phyloP scores from a whole-genome alignment of 192 early-diverging fungal genomes.

The Pecoramyces ruminantium region DNA sequence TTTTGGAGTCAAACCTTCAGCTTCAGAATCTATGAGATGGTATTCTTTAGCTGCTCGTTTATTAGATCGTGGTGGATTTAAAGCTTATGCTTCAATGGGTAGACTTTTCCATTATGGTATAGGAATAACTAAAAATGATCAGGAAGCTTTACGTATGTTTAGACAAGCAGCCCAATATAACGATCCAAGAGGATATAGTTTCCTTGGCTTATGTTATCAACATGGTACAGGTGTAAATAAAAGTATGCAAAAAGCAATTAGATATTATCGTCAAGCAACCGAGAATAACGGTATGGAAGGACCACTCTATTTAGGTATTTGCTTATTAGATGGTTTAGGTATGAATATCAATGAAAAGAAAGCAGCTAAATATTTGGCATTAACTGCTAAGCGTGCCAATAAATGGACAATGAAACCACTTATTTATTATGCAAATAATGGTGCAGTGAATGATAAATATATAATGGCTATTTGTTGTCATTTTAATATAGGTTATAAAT shows the following conservation, averaged over 20 bases:
- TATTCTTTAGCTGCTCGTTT: background rate
- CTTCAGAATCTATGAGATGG: background rate
- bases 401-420: background rate
- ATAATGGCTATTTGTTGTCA: background rate
- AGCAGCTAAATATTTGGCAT: background rate
- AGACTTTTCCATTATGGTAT: background rate
- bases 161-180: background rate
- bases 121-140: background rate
- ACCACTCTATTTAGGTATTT: background rate
- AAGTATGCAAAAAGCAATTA: background rate
- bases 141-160: background rate
- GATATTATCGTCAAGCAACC: background rate
- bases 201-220: background rate
- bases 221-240: background rate
- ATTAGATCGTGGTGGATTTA: background rate
- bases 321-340: background rate
- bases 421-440: background rate
- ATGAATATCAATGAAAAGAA: background rate
- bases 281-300: background rate
- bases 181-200: background rate
- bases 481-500: background rate
- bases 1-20: background rate
- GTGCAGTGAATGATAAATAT: background rate
- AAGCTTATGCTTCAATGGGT: background rate
- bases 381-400: background rate